These are phyloP conservation scores for Aspergillus sergii DNA, from an alignment of 2,329 filamentous ascomycete genomes.

Conservation along the genomic window DNA sequence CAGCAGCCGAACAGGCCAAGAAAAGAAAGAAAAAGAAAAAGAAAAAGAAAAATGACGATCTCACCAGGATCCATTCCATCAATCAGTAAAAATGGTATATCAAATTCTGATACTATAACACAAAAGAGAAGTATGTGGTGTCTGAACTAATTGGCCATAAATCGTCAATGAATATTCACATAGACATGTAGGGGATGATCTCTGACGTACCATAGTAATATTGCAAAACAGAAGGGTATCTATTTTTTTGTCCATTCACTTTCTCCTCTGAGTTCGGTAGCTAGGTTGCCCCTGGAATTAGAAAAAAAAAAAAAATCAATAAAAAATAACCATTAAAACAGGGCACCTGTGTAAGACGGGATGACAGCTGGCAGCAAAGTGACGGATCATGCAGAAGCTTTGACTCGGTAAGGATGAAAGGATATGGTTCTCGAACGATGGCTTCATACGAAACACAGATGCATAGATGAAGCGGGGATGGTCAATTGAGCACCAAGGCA, in stretches of 20 bases:
- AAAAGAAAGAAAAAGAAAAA: background rate
- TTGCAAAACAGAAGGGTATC: background rate
- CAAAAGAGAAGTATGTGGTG: conserved; percentile 1
- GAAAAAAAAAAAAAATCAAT: background rate
- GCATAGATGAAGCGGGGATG: conserved; percentile 34
- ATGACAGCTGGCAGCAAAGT: conserved; percentile 40
- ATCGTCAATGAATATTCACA: conserved; percentile 19
- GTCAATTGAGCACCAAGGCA: conserved; percentile 31
- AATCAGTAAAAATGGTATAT: conserved; percentile 18
- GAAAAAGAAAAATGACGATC: conserved; percentile 11
- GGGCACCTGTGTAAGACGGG: conserved; percentile 32
- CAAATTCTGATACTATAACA: conserved; percentile 15
- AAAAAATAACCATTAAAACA: conserved; percentile 14
- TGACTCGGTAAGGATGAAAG: conserved; percentile 30
- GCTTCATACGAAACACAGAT: conserved; percentile 33
- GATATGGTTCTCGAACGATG: conserved; percentile 22
- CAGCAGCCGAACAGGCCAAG: conserved; percentile 17
- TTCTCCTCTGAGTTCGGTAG: conserved; percentile 17
- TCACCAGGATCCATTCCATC: conserved; percentile 9
- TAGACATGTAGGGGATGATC: conserved; percentile 15
- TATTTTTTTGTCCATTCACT: background rate
- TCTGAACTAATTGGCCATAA: conserved; percentile 24
- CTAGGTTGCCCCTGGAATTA: conserved; percentile 28
- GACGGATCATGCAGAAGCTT: conserved; percentile 36
- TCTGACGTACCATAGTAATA: conserved; percentile 15